These are phyloP conservation scores for Theobroma cacao DNA, from an alignment of 345 rosid genomes.

Conservation along the genomic window DNA sequence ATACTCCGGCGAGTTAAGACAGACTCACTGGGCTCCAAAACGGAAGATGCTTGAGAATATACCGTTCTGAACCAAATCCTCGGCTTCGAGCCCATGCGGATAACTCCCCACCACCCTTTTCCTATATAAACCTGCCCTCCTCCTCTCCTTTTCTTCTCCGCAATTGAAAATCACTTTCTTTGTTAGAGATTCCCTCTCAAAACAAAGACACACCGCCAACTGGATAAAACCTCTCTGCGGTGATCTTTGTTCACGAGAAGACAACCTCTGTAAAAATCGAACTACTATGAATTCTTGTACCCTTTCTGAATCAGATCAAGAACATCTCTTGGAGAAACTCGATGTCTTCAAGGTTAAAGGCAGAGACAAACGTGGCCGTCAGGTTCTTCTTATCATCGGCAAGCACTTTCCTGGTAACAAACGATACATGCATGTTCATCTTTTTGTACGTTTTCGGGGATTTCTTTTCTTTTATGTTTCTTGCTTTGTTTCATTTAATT, in stretches of 20 bases:
- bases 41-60: constrained; percentile 10
- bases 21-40: constrained; percentile 15
- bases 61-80: not conserved
- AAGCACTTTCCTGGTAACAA: constrained; percentile 48
- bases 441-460: not conserved
- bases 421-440: not conserved
- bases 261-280: not conserved
- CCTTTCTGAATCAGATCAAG: constrained; percentile 5
- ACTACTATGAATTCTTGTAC: not conserved
- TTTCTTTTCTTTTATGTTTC: not conserved
- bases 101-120: not conserved
- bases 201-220: not conserved
- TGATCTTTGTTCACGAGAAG: not conserved
- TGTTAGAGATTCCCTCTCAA: not conserved
- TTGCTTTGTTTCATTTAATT: not conserved
- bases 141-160: not conserved
- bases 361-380: constrained; percentile 39
- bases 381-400: constrained; percentile 41
- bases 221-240: not conserved
- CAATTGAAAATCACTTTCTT: not conserved
- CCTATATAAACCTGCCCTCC: not conserved
- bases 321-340: constrained; percentile 24
- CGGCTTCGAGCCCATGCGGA: not conserved
- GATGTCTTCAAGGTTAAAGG: constrained; percentile 46
- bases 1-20: constrained; percentile 4